phyloP scores from a whole-genome alignment of 768 basidiomycete genomes.

The Polyporus arcularius region DNA sequence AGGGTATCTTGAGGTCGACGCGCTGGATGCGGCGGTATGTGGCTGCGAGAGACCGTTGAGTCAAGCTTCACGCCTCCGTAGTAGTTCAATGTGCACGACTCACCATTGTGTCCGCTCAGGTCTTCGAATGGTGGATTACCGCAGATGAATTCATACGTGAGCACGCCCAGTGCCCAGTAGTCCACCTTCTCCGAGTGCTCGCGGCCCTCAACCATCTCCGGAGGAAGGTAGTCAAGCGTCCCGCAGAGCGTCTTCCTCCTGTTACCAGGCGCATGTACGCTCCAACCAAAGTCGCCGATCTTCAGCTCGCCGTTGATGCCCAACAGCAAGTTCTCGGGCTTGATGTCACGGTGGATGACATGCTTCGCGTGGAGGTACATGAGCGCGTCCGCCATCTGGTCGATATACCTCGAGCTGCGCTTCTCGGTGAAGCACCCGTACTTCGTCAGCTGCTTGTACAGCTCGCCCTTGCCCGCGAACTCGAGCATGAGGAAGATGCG shows the following conservation, averaged over 20 bases:
- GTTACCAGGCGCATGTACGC: conserved; percentile 92
- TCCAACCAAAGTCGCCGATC: conserved; percentile 99
- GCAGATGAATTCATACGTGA: conserved; percentile 92
- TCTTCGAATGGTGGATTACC: conserved; percentile 90
- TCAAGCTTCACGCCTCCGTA: conserved; percentile 4
- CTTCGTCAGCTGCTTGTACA: conserved; percentile 94
- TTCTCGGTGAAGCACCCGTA: conserved; percentile 86
- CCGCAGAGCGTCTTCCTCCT: conserved; percentile 91
- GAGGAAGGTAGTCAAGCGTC: conserved; percentile 94
- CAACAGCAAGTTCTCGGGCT: conserved; percentile 94
- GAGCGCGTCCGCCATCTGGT: conserved; percentile 97
- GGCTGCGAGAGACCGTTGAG: conserved; percentile 44
- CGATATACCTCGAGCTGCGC: conserved; percentile 86
- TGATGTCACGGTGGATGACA: conserved; percentile 98
- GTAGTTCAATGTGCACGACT: conserved; percentile 25
- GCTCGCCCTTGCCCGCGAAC: conserved; percentile 94
- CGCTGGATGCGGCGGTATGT: conserved; percentile 89
- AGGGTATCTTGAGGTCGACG: conserved; percentile 67
- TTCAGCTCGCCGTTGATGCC: conserved; percentile 97
- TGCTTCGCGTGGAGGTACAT: conserved; percentile 92
- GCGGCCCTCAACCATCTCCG: conserved; percentile 95
- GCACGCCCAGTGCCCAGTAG: conserved; percentile 95
- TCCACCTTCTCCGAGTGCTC: conserved; percentile 92
- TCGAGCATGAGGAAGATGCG: conserved; percentile 98
- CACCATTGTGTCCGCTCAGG: conserved; percentile 72